Evolutionary conservation across 2,329 filamentous ascomycete species (phyloP), one percentile per base, ranked within the genome.

Genomic region (Delphinella strobiligena): DNA sequence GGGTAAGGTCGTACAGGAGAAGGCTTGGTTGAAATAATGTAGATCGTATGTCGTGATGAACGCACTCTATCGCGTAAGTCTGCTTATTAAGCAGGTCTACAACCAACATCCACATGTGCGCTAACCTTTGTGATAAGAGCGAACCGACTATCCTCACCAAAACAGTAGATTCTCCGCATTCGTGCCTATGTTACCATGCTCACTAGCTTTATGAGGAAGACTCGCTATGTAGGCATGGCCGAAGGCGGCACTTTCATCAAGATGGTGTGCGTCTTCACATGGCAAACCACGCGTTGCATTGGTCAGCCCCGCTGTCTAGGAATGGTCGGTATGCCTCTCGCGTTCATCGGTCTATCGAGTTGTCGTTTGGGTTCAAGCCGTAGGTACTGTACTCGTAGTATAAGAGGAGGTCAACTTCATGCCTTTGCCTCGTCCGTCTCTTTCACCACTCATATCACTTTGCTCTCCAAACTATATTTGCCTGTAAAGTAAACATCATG

Each of bases 11-110:
- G 29, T 12, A 8, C 30, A 14, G 4, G 19, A 33, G 18, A 7
- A 29, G 7, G 24, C 24, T 29, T 33, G 24, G 18, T 19, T 38
- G 37, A n/a, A n/a, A n/a, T n/a, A 19, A 35, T 18, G 37, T 15
- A 38, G 37, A 40, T 40, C 31, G 10, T 12, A 40, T 40, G 37
- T 40, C 37, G 37, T 31, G 19, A 40, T 40, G 8, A 31, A 40
- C 33, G 37, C 37, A 31, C 5, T n/a, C 22, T 40, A 31, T 40
- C 32, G 34, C 37, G 37, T 29, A 31, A 40, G 37, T 29, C 30
- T 31, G 33, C 19, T 30, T 40, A 19, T 22, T 31, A 31, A 40
- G 34, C 30, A 40, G 19, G 27, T 37, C 19, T 38, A 31, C 37
- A 38, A 24, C 37, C 37, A 24, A 18, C 37, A n/a, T n/a, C n/a